Conservation (phyloP, 2,329 filamentous ascomycete species). For the Lachnellula subtilissima region DNA sequence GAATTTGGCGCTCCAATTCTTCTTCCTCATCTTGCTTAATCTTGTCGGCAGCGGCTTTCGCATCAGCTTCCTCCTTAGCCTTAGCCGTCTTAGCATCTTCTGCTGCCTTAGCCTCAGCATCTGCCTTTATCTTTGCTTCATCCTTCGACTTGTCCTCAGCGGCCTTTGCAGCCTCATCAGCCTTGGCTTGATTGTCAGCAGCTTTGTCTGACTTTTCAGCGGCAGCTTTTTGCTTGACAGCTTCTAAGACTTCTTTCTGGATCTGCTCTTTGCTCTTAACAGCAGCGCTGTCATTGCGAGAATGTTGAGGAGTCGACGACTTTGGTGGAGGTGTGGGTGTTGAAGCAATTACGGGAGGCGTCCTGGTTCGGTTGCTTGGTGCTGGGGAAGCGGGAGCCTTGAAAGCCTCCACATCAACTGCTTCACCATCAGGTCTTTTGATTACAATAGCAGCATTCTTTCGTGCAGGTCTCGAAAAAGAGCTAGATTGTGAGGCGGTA, state of each 20-base stretch:
- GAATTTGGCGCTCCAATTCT: constrained; percentile 55
- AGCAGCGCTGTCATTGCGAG: constrained; percentile 64
- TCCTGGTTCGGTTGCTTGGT: constrained; percentile 51
- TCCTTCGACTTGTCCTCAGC: constrained; percentile 32
- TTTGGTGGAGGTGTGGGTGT: constrained; percentile 78
- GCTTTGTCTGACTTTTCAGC: constrained; percentile 33
- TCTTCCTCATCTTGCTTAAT: constrained; percentile 45
- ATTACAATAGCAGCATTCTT: constrained; percentile 77
- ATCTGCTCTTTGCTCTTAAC: constrained; percentile 77
- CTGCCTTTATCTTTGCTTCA: constrained; percentile 32
- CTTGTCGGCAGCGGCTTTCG: constrained; percentile 30
- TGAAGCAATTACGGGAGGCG: constrained; percentile 62
- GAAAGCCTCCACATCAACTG: constrained; percentile 61
- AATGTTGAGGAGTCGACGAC: constrained; percentile 60
- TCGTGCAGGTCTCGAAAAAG: constrained; percentile 28
- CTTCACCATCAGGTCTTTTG: constrained; percentile 76
- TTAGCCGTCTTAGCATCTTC: constrained; percentile 34
- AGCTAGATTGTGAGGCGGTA: constrained; percentile 36
- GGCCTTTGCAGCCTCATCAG: constrained; percentile 28
- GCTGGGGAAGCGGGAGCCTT: constrained; percentile 60
- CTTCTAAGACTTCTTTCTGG: constrained; percentile 68
- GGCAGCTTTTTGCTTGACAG: constrained; percentile 37
- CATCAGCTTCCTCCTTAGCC: constrained; percentile 32
- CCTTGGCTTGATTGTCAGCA: constrained; percentile 30
- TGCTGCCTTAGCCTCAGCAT: constrained; percentile 31